Evolutionary conservation across 2,329 filamentous ascomycete species (phyloP), one percentile per base, ranked within the genome.

Genomic region (Fusarium marasasianum): DNA sequence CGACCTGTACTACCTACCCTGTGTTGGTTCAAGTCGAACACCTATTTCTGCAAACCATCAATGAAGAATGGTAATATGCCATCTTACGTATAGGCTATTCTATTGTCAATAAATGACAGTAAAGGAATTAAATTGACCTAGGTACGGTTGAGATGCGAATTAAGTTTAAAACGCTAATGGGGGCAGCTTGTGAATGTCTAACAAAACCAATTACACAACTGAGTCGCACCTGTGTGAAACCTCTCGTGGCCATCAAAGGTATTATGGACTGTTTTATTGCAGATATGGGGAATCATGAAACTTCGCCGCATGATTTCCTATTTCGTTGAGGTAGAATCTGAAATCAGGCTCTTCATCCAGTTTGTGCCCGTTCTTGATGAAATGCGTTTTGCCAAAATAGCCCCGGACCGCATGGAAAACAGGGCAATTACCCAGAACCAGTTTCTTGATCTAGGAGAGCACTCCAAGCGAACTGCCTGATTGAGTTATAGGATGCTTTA

Each of bases 111-210:
- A 48, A 31, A 13, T 31, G 10, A 17, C 10, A n/a, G 15, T 44
- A 24, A 24, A 15, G 8, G 6, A 8, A n/a, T 31, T 2, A 13
- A 7, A 8, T n/a, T 33, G 15, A 18, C 11, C 15, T 13, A 4
- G 15, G 15, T 3, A 6, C 8, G 11, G 8, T 9, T 18, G 11
- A n/a, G 22, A 6, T 13, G 29, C 3, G 10, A 33, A 20, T 14
- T 26, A 17, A 20, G 8, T 6, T 10, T 18, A 26, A 8, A 4
- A n/a, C 11, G 15, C 14, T 15, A 2, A 12, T 17, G 10, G 18
- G 26, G 13, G 11, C 4, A 31, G 2, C 20, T 29, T 0, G 5
- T 2, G 3, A 8, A 6, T 9, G 6, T 6, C 3, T 8, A 17
- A 2, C 5, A 3, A 11, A 11, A 22, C 26, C 4, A 17, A 2